These are phyloP conservation scores for Arctium lappa DNA, from an alignment of 129 eudicot species.

Conservation along the genomic window DNA sequence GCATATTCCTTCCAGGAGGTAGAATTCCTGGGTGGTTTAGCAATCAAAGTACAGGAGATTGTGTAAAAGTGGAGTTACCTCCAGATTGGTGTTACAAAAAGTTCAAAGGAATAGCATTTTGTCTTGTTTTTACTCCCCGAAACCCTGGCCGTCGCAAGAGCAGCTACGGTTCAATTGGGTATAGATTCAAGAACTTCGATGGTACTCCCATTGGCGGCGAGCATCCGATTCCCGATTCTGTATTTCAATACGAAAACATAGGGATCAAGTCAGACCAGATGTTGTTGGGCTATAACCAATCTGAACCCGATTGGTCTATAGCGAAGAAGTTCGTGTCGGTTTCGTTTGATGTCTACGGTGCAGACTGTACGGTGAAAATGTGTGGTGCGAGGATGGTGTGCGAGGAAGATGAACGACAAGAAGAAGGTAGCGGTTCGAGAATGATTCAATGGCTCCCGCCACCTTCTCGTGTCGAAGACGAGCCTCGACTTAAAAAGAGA, in stretches of 20 bases:
- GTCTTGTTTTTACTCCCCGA: constrained; percentile 29
- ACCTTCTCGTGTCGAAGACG: constrained; percentile 11
- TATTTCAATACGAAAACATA: constrained; percentile 27
- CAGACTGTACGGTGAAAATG: constrained; percentile 35
- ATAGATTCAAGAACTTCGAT: constrained; percentile 23
- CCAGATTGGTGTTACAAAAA: constrained; percentile 24
- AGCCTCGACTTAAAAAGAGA: neutral
- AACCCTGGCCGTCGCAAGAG: constrained; percentile 15
- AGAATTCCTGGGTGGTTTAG: constrained; percentile 29
- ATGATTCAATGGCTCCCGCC: constrained; percentile 34
- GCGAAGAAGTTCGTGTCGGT: constrained; percentile 11
- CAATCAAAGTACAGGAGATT: constrained; percentile 21
- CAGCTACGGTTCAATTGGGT: constrained; percentile 25
- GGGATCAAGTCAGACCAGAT: constrained; percentile 36
- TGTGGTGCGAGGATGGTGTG: constrained; percentile 32
- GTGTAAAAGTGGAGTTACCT: constrained; percentile 26
- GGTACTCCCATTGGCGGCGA: constrained; percentile 15
- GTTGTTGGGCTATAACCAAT: constrained; percentile 20
- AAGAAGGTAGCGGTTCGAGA: constrained; percentile 21
- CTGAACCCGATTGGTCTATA: constrained; percentile 25
- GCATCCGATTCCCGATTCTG: constrained; percentile 13
- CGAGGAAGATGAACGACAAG: constrained; percentile 26
- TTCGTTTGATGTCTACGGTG: constrained; percentile 26
- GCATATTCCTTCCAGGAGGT: constrained; percentile 28
- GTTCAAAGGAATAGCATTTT: constrained; percentile 32